Evolutionary conservation across 345 rosid species (phyloP).

Genomic region (Kernera saxatilis): DNA sequence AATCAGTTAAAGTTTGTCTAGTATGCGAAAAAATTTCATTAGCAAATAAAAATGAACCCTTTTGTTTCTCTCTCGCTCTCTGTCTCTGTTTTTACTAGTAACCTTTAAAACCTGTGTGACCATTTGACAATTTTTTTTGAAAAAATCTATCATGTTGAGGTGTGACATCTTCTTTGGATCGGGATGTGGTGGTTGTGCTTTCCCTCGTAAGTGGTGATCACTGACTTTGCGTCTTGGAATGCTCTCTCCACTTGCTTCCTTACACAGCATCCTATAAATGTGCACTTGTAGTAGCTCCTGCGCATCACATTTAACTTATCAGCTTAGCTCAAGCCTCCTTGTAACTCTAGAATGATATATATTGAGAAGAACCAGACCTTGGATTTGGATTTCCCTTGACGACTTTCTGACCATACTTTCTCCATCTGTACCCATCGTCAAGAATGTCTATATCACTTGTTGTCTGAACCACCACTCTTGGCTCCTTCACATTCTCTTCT

Average conservation of each 20-base stretch:
- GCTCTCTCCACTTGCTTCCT: conserved; percentile 94
- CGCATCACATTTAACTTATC: background rate
- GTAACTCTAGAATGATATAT: background rate
- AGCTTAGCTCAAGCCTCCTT: conserved; percentile 42
- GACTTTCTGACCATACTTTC: conserved; percentile 96
- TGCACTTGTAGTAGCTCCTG: conserved; percentile 96
- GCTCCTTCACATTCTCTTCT: conserved; percentile 82
- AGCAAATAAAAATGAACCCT: background rate
- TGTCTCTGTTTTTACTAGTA: background rate
- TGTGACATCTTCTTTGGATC: conserved; percentile 51
- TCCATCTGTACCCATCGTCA: conserved; percentile 95
- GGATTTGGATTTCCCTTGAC: conserved; percentile 97
- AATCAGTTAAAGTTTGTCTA: too few relatives aligned
- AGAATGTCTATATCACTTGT: conserved; percentile 90
- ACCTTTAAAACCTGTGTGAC: too few relatives aligned
- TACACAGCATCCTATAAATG: conserved; percentile 72
- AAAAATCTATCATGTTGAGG: background rate
- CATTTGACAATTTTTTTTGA: too few relatives aligned
- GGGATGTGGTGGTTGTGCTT: conserved; percentile 93
- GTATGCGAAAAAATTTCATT: too few relatives aligned
- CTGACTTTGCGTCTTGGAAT: conserved; percentile 67
- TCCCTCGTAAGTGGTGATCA: conserved; percentile 96
- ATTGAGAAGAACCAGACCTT: conserved; percentile 38
- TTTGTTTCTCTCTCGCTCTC: background rate
- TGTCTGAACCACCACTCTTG: conserved; percentile 91